Base-by-base conservation (phyloP, 768 basidiomycete genomes). In the Hygrocybe punicea region DNA sequence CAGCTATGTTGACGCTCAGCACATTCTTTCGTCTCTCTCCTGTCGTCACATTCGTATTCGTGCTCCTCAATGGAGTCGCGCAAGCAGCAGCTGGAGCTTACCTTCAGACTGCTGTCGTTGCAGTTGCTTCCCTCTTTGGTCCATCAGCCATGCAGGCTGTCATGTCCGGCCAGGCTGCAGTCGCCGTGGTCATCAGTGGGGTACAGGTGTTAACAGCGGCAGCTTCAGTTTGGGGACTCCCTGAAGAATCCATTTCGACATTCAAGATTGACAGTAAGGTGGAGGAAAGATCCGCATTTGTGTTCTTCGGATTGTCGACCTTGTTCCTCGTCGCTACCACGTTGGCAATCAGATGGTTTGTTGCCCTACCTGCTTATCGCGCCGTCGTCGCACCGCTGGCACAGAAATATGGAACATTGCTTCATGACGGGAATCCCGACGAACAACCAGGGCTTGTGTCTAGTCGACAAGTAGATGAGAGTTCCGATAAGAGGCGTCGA, bases 91-190 rank as follows among this genome's bases (percentile, higher is more conserved):
- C 83, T 0, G 87, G 86, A 0, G 82, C 87, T 7, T 94, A 88
- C 66, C 79, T 94, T 17, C 89, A 89, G 62, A 88, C 85, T 0
- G 80, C 91, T 10, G 78, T 88, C 42, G 81, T 91, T 29, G 91
- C 88, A 0, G 80, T 91, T n/a, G 90, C 91, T 2, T 85, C 91
- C 0, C 73, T 92, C 4, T 89, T 93, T 62, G 93, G 93, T 0
- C 80, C 84, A 2, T 69, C 78, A 6, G 84, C 84, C 11, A 80
- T 94, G 51, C 88, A 93, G 67, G 76, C 83, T 23, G 76, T 89
- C 67, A 82, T 94, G 78, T 84, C 91, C 2, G 93, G 91, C 10
- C 91, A 94, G 71, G 93, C 89, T 1, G 90, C 88, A 0, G 83
- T 93, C 2, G 93, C 86, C 0, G 89, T 95, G 11, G 84, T 83